Evolutionary conservation across 2,329 filamentous ascomycete species (phyloP).

Genomic region (Fusarium luffae): DNA sequence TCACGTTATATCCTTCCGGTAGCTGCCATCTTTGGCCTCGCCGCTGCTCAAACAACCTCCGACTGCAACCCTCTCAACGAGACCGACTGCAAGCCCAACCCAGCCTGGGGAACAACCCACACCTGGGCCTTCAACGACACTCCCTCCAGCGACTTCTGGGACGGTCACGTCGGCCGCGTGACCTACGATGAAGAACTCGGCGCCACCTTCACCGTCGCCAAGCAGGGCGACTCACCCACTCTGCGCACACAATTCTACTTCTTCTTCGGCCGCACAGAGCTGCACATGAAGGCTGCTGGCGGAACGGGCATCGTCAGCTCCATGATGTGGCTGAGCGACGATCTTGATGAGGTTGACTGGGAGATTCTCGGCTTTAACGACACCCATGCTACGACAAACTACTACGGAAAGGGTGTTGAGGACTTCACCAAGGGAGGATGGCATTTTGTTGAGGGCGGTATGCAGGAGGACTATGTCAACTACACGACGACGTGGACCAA

Average conservation of each 20-base stretch:
- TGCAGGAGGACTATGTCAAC: conserved; percentile 74
- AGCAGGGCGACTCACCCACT: conserved; percentile 80
- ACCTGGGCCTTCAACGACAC: conserved; percentile 73
- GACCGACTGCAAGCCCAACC: conserved; percentile 74
- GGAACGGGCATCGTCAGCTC: conserved; percentile 83
- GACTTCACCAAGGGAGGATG: conserved; percentile 71
- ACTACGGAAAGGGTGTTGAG: conserved; percentile 79
- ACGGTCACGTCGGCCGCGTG: conserved; percentile 71
- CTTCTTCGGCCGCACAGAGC: conserved; percentile 84
- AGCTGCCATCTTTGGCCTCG: conserved; percentile 58
- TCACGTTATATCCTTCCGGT: conserved; percentile 46
- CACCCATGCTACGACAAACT: conserved; percentile 76
- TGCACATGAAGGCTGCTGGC: conserved; percentile 78
- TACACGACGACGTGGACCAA: conserved; percentile 81
- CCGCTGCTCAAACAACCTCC: conserved; percentile 78
- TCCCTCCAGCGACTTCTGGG: conserved; percentile 70
- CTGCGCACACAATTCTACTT: conserved; percentile 85
- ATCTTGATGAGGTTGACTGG: conserved; percentile 90
- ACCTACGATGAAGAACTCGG: conserved; percentile 70
- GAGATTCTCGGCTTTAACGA: conserved; percentile 79
- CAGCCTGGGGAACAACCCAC: conserved; percentile 74
- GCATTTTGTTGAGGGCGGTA: conserved; percentile 64
- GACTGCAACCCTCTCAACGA: conserved; percentile 80
- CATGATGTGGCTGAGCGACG: conserved; percentile 85
- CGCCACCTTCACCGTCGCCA: conserved; percentile 76